Evolutionary conservation across 306 rosid species (phyloP).

Genomic region (Amphicarpaea edgeworthii): DNA sequence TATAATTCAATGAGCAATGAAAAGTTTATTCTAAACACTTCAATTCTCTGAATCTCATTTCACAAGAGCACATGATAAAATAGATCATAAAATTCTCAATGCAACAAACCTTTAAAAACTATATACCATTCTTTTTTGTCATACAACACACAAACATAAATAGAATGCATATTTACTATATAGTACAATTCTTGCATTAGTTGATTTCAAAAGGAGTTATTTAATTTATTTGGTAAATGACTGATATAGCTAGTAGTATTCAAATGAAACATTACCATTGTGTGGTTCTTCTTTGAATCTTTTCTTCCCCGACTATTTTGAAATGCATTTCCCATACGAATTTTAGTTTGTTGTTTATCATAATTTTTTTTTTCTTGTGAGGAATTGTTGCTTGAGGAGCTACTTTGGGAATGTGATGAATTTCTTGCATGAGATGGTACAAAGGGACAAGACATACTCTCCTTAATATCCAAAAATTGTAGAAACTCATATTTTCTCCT

Average conservation of each 20-base stretch:
- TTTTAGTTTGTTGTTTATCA: slow-evolving; percentile 66
- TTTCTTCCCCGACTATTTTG: slow-evolving; percentile 83
- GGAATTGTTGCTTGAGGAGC: slow-evolving; percentile 38
- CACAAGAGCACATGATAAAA: too few species aligned
- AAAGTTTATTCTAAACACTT: too few species aligned
- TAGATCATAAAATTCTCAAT: neutral
- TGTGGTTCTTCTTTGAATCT: slow-evolving; percentile 68
- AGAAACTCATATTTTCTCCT: slow-evolving; percentile 90
- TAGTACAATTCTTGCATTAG: neutral
- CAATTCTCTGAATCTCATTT: too few species aligned
- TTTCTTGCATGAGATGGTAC: slow-evolving; percentile 48
- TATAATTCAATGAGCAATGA: too few species aligned
- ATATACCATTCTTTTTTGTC: neutral
- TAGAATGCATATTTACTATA: neutral
- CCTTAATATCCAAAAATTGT: slow-evolving; percentile 58
- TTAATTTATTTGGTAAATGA: slow-evolving; percentile 4
- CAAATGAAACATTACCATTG: slow-evolving; percentile 63
- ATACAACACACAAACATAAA: neutral
- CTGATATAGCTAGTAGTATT: slow-evolving; percentile 4
- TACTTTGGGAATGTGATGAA: slow-evolving; percentile 30
- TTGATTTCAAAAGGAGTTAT: slow-evolving; percentile 15
- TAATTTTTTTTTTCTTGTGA: slow-evolving; percentile 54
- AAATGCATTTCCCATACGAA: slow-evolving; percentile 73
- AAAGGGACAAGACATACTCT: slow-evolving; percentile 63
- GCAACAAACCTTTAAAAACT: neutral